Evolutionary conservation across 2,329 filamentous ascomycete species (phyloP).

Genomic region (Biscogniauxia marginata): DNA sequence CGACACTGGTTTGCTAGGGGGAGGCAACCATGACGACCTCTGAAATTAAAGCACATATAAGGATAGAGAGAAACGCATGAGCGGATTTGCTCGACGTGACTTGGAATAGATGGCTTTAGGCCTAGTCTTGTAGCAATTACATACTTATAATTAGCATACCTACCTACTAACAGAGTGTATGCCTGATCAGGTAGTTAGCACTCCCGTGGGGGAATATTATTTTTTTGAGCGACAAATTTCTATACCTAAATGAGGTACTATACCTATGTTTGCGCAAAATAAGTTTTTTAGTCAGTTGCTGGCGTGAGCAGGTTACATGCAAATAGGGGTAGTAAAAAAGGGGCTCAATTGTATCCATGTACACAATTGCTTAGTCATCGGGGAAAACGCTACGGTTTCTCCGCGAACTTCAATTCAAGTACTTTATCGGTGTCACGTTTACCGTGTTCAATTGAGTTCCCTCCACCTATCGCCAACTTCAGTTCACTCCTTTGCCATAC

Average conservation of each 20-base stretch:
- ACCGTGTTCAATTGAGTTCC: neutral
- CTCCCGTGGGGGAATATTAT: too few relatives aligned
- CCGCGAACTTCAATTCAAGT: neutral
- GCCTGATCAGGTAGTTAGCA: too few relatives aligned
- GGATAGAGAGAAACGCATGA: constrained; percentile 17
- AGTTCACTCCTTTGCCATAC: constrained; percentile 27
- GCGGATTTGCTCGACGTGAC: constrained; percentile 7
- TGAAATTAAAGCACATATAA: constrained; percentile 4
- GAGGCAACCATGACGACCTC: constrained; percentile 9
- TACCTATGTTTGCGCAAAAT: too few relatives aligned
- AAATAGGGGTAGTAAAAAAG: too few relatives aligned
- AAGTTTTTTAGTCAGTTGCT: too few relatives aligned
- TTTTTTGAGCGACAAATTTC: too few relatives aligned
- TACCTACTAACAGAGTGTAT: too few relatives aligned
- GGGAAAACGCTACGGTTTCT: neutral
- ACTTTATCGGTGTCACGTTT: neutral
- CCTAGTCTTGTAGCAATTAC: constrained; percentile 8
- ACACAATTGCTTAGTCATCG: neutral
- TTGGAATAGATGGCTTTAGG: constrained; percentile 10
- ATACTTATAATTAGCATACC: constrained; percentile 11
- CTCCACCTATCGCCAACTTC: constrained; percentile 22
- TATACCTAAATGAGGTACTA: too few relatives aligned
- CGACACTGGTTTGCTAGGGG: constrained; percentile 7
- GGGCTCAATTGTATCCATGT: too few relatives aligned
- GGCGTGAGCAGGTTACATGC: too few relatives aligned